Base-by-base conservation (phyloP, 768 basidiomycete genomes). In the Leccinum truebloodii region DNA sequence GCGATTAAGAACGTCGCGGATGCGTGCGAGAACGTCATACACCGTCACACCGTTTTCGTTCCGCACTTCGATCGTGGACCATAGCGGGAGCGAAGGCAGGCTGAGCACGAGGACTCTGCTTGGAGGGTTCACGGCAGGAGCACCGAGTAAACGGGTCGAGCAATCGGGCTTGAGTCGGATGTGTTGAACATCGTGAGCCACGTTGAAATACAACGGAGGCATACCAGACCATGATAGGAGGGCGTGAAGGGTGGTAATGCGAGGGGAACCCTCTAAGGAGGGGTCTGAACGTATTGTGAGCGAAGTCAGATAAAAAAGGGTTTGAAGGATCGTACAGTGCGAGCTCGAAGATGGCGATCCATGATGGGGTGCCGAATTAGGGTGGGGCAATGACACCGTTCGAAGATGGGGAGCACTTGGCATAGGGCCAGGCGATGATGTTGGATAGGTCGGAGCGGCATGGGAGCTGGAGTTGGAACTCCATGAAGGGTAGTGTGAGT, bases 381-480 rank as follows among this genome's bases (percentile, higher is more conserved):
- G 73, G 54, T 74, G 74, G 10, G 73, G 73, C 18, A 74, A 34
- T 14, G 74, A 69, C 5, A 74, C 72, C 3, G 72, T 67, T 16
- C 57, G 64, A 34, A 72, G 50, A 30, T 67, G 71, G 1, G 74
- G 73, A 3, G 73, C 62, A 35, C 61, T 10, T 0, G 72, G 73
- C 51, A 62, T 69, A 20, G 66, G 63, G 6, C 62, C 67, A 4
- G 72, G 66, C 1, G 70, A 63, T 10, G 55, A 13, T 12, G 64
- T 52, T 20, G 68, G 65, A 26, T 66, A 57, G 44, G 59, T 59
- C 28, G 58, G 60, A 26, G 28, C 28, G 0, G 59, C 53, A 26
- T 61, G 41, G 4, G 64, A 39, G 7, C 59, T 34, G 32, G 67
- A 39, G n/a, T 12, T 41, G 14, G 61, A 62, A 13, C 67, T 61